Base-by-base conservation (phyloP, 768 basidiomycete species). In the Naganishia vishniacii region DNA sequence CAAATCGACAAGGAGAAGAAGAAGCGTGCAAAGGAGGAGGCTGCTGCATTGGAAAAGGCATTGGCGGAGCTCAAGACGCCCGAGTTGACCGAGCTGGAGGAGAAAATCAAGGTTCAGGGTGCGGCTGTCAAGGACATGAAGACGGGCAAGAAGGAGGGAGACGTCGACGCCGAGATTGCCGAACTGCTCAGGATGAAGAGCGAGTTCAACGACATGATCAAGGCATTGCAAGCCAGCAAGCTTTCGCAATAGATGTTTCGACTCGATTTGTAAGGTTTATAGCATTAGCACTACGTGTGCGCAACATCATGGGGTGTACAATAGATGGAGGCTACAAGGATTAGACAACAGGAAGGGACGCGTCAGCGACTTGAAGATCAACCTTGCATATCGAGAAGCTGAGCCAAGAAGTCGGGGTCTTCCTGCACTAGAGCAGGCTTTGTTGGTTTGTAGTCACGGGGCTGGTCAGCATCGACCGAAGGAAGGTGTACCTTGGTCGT, bases 91-190 rank as follows among this genome's bases (percentile, higher is more conserved):
- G 85, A 83, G 3, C 78, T 89, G 64, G 91, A 91, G 77, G 82
- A 80, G 45, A 85, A 86, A 80, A 81, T 95, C 41, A 80, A 84
- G 41, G 83, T 82, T 56, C 91, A 95, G 74, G 91, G 89, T 0
- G 82, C 84, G 48, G 71, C 81, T 18, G 88, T 97, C 16, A 82
- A 89, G 37, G 75, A 80, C 58, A 74, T 97, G 72, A 94, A 79
- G 73, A 73, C 71, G 49, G 78, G 79, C 13, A 71, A 74, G 62
- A 68, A 62, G 4, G 69, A 89, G 77, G 63, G 74, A 1, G 71
- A 75, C 65, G 70, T 71, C 4, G 73, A 72, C 7, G 73, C 72
- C 11, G 67, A 67, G 53, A 72, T 70, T 41, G 71, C 71, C 2
- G 76, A 75, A 58, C 73, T 76, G 71, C 66, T 69, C 28, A 76